Conservation (phyloP, 768 basidiomycete genomes). For the Sarcodon sp. region DNA sequence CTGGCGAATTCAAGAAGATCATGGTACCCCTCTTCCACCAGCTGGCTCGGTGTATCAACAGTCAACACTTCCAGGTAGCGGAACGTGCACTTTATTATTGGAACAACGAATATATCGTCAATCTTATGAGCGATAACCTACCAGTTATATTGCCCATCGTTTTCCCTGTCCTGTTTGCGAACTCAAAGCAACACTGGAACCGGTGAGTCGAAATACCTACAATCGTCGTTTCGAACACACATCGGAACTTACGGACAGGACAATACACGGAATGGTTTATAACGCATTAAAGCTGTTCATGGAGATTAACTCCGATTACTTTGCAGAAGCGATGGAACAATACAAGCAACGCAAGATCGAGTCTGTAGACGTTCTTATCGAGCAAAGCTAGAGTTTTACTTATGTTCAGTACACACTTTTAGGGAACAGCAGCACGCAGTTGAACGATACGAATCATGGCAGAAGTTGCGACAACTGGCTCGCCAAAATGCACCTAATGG, state of each 20-base stretch:
- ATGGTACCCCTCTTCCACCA: constrained; percentile 88
- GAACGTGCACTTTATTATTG: constrained; percentile 95
- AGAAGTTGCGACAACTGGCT: constrained; percentile 69
- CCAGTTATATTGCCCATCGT: constrained; percentile 84
- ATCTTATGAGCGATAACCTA: constrained; percentile 97
- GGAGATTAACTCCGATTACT: constrained; percentile 96
- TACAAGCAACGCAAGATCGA: constrained; percentile 81
- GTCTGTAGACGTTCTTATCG: constrained; percentile 33
- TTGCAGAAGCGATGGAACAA: constrained; percentile 86
- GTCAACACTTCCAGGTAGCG: constrained; percentile 99
- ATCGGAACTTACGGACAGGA: constrained; percentile 34
- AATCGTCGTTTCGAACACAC: constrained; percentile 1
- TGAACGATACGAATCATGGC: constrained; percentile 82
- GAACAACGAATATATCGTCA: constrained; percentile 99
- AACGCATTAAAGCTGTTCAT: constrained; percentile 97
- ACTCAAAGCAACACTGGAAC: constrained; percentile 98
- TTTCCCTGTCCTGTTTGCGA: constrained; percentile 90
- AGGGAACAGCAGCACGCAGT: constrained; percentile 87
- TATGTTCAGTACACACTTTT: constrained; percentile 1
- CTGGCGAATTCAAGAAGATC: constrained; percentile 92
- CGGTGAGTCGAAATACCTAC: constrained; percentile 40
- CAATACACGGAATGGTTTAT: constrained; percentile 98
- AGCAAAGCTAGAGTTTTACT: neutral
- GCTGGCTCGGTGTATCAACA: constrained; percentile 93
- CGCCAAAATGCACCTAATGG: constrained; percentile 50